Evolutionary conservation across 2,329 filamentous ascomycete genomes (phyloP).

Genomic region (Fusarium sp.): DNA sequence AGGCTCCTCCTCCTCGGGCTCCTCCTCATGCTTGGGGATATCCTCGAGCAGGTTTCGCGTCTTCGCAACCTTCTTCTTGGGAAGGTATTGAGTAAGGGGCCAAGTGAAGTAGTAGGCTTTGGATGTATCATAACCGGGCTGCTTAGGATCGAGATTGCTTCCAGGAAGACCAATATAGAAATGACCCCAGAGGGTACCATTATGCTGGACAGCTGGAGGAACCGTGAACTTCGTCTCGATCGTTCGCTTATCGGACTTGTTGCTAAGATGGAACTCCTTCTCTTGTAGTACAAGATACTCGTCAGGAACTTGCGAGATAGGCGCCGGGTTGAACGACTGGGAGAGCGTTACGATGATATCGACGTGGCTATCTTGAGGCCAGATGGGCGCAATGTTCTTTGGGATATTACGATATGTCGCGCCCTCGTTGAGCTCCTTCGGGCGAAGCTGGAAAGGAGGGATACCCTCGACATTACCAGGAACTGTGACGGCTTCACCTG

Average conservation of each 20-base stretch:
- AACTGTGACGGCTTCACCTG: slow-evolving; percentile 65
- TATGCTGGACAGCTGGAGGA: slow-evolving; percentile 84
- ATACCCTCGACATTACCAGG: slow-evolving; percentile 67
- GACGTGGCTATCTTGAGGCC: slow-evolving; percentile 80
- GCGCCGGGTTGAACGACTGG: slow-evolving; percentile 74
- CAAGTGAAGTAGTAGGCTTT: slow-evolving; percentile 86
- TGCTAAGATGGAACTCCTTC: slow-evolving; percentile 81
- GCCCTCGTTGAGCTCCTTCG: slow-evolving; percentile 68
- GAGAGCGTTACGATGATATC: slow-evolving; percentile 91
- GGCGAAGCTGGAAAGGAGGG: slow-evolving; percentile 73
- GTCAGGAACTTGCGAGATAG: slow-evolving; percentile 72
- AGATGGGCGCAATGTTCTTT: slow-evolving; percentile 83
- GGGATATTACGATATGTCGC: slow-evolving; percentile 75
- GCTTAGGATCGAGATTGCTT: slow-evolving; percentile 78
- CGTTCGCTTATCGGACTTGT: slow-evolving; percentile 81
- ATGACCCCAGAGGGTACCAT: slow-evolving; percentile 94
- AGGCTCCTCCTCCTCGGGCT: slow-evolving; percentile 64
- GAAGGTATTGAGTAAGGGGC: slow-evolving; percentile 88
- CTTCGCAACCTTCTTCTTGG: slow-evolving; percentile 91
- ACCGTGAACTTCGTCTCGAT: slow-evolving; percentile 82
- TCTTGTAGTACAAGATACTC: slow-evolving; percentile 83
- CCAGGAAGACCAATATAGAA: slow-evolving; percentile 88
- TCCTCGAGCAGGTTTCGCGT: slow-evolving; percentile 85
- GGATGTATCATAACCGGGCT: slow-evolving; percentile 76
- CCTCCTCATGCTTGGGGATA: slow-evolving; percentile 53